These are phyloP conservation scores for Furcasterigmium furcatum DNA, from an alignment of 2,329 filamentous ascomycete species.

Conservation along the genomic window DNA sequence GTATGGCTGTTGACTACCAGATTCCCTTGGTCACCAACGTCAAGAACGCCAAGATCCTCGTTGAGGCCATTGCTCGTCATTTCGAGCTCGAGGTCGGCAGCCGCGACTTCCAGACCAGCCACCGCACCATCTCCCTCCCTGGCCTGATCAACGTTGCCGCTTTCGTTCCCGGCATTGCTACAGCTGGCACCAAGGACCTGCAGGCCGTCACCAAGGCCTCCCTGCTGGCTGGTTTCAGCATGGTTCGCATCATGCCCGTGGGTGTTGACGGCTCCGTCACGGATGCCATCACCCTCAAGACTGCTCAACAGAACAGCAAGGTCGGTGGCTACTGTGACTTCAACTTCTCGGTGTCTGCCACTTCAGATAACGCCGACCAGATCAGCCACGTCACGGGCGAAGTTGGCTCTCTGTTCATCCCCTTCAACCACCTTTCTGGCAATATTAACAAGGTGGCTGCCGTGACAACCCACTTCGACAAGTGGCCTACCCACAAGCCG, in stretches of 20 bases:
- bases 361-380: constrained; percentile 70
- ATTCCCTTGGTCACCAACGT: constrained; percentile 97
- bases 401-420: constrained; percentile 78
- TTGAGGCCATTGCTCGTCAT: constrained; percentile 89
- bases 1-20: constrained; percentile 98
- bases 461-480: constrained; percentile 74
- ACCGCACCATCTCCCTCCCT: constrained; percentile 69
- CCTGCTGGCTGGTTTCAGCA: constrained; percentile 72
- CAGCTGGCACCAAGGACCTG: constrained; percentile 63
- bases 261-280: constrained; percentile 71
- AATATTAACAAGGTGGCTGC: constrained; percentile 83
- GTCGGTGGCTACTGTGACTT: constrained; percentile 70
- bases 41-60: constrained; percentile 96
- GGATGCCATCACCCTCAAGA: constrained; percentile 66
- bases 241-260: constrained; percentile 76
- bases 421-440: constrained; percentile 76
- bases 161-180: constrained; percentile 72
- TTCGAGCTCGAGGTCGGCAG: constrained; percentile 80
- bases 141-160: constrained; percentile 77
- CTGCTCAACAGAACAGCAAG: constrained; percentile 69
- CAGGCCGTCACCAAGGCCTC: constrained; percentile 70
- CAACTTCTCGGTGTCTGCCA: constrained; percentile 76
- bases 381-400: constrained; percentile 70
- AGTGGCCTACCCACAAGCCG: constrained; percentile 75
- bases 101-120: constrained; percentile 90